Evolutionary conservation across 192 early-diverging fungal genomes (phyloP).

Genomic region (Linnemannia elongata): DNA sequence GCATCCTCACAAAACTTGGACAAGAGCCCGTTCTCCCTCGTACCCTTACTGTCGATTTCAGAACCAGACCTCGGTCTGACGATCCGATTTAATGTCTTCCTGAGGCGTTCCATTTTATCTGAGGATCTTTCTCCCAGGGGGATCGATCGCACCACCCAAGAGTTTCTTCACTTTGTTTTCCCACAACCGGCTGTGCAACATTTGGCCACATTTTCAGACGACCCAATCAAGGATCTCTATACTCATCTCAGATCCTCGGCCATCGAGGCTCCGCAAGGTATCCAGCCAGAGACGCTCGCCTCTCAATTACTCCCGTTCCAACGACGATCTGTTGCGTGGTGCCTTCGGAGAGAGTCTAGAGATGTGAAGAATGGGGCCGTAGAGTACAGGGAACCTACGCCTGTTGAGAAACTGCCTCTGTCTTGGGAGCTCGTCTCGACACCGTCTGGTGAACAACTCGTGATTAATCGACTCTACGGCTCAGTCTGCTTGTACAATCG

Average conservation of each 20-base stretch:
- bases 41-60: too few relatives aligned
- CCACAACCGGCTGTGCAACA: neutral
- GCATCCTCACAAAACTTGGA: too few relatives aligned
- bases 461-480: conserved; percentile 30
- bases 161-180: conserved; percentile 29
- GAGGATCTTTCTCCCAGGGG: too few relatives aligned
- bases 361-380: conserved; percentile 23
- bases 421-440: conserved; percentile 28
- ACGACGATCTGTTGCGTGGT: conserved; percentile 30
- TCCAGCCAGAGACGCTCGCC: conserved; percentile 13
- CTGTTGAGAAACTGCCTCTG: conserved; percentile 24
- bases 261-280: conserved; percentile 6
- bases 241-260: conserved; percentile 14
- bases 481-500: conserved; percentile 2
- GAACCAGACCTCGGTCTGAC: too few relatives aligned
- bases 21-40: too few relatives aligned
- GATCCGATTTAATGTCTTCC: too few relatives aligned
- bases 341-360: conserved; percentile 26
- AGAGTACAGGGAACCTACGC: conserved; percentile 22
- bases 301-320: conserved; percentile 33
- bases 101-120: too few relatives aligned
- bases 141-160: neutral
- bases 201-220: conserved; percentile 4
- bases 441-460: neutral
- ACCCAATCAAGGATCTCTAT: conserved; percentile 43